Evolutionary conservation across 2,329 filamentous ascomycete genomes (phyloP), one percentile per base, ranked within the genome.

Genomic region (Trichophyton mentagrophytes): DNA sequence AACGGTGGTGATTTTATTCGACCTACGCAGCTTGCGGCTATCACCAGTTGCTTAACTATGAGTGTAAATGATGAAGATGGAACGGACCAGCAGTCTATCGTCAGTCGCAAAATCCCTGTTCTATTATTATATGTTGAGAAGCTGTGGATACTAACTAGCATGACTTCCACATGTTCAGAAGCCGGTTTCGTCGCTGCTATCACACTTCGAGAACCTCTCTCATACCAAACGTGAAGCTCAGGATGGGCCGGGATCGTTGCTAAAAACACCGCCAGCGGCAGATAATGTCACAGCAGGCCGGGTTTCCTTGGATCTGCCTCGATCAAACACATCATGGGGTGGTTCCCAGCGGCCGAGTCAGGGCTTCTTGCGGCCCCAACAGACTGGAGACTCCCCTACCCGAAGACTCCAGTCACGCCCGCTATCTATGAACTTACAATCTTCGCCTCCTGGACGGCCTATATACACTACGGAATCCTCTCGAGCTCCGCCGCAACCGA

Each of bases 361-460:
- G 22, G 51, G 58, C 55, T 38, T 61, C 46, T 36, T 33, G 44
- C 42, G 47, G 27, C 62, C 61, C 5, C 59, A 68, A 11, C 69
- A 70, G 25, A 65, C 67, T 49, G 64, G 66, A 30, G 71, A 68
- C 20, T 75, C 73, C 82, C 84, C 64, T 82, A 73, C 68, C 81
- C 84, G 62, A 82, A 78, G 72, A 81, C 85, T 68, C 84, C 82
- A 69, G 85, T 83, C 69, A 59, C 69, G 76, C 47, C 76, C 75
- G n/a, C 69, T 76, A 64, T 78, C 75, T 15, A 73, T 77, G 74
- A 71, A 69, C 61, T 62, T 77, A 36, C 71, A 72, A 38, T 72
- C 74, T 3, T 72, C 74, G 13, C 71, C 76, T 27, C 74, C 76
- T 61, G 66, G 75, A 11, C 69, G 73, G 9, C 75, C 76, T 9